Base-by-base conservation (phyloP, 148 eudicot genomes). In the Heliosperma pusillum region DNA sequence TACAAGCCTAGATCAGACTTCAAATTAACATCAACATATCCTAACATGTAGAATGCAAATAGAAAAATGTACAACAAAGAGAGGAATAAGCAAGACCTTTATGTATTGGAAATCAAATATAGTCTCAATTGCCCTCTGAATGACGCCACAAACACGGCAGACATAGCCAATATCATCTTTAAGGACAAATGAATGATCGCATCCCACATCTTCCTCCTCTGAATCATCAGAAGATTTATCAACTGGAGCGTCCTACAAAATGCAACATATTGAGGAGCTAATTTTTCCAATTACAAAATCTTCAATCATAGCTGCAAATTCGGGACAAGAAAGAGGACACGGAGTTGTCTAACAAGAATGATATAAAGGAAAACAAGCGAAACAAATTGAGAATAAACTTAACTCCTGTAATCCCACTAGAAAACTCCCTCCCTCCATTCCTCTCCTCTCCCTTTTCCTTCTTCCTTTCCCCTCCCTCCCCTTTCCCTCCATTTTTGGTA, bases 131-230 rank as follows among this genome's bases (percentile, higher is more conserved):
- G 87, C 84, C 85, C 84, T 88, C 79, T 86, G 77, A 73, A 94
- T 81, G 13, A 91, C 89, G 74, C 98, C 98, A 82, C 98, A 94
- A 59, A 94, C 88, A 68, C 98, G 98, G 77, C 98, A 94, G 44
- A 94, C 97, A 76, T 91, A 86, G 52, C 98, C 98, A 75, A 94
- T 78, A 68, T 94, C 98, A 79, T 94, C 98, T 79, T 90, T 94
- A 67, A 94, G 78, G 55, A 94, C 88, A 86, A 80, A 89, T 15
- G 87, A 81, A 77, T 94, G 98, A 77, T 94, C 97, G 83, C 98
- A 94, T 47, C 88, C 94, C 73, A 88, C 92, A n/a, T 82, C 87
- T 29, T 81, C 89, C 74, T 30, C 74, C 74, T 30, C 74, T 45
- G 72, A 65, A 65, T 87, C 87, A 62, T 83, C 88, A 30, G 80